A percentile compares a stretch with the other conserved stretches of the same genome.
Evolutionary conservation across 495 filamentous ascomycete genomes (phyloP).

Genomic region (Podospora fimiseda): DNA sequence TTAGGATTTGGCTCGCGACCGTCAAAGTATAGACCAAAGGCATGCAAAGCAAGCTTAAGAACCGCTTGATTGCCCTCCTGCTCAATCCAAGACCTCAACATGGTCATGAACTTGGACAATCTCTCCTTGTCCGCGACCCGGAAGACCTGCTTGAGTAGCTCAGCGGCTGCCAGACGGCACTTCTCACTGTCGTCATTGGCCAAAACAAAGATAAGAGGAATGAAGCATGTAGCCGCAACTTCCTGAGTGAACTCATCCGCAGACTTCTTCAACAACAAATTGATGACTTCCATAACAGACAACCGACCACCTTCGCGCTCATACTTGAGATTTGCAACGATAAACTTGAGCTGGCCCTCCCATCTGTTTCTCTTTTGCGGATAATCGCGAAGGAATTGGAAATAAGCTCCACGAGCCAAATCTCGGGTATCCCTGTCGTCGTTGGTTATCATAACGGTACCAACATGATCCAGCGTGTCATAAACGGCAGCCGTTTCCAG

Average conservation of each 20-base stretch:
- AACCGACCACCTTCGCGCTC: conserved; percentile 78
- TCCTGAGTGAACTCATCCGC: conserved; percentile 75
- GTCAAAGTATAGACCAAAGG: conserved; percentile 79
- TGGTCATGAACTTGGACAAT: conserved; percentile 56
- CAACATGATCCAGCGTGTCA: conserved; percentile 80
- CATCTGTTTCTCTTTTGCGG: conserved; percentile 83
- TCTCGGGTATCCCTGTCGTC: conserved; percentile 80
- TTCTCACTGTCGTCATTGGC: conserved; percentile 81
- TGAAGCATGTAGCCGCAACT: conserved; percentile 72
- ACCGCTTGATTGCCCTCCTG: conserved; percentile 64
- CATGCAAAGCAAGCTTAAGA: conserved; percentile 65
- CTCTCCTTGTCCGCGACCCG: conserved; percentile 69
- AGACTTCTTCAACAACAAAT: conserved; percentile 76
- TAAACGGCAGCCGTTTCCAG: conserved; percentile 83
- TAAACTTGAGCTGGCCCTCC: conserved; percentile 80
- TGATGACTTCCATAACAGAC: conserved; percentile 83
- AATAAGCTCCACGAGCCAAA: conserved; percentile 78
- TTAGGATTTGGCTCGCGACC: conserved; percentile 46
- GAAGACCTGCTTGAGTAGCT: conserved; percentile 72
- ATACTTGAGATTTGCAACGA: conserved; percentile 87
- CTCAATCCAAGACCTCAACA: conserved; percentile 70
- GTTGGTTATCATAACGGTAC: conserved; percentile 93
- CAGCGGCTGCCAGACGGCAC: conserved; percentile 77
- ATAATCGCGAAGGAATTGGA: conserved; percentile 92
- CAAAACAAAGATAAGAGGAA: conserved; percentile 77